Conservation (phyloP, 2,329 filamentous ascomycete genomes). For the Phyllosticta paracitricarpa region DNA sequence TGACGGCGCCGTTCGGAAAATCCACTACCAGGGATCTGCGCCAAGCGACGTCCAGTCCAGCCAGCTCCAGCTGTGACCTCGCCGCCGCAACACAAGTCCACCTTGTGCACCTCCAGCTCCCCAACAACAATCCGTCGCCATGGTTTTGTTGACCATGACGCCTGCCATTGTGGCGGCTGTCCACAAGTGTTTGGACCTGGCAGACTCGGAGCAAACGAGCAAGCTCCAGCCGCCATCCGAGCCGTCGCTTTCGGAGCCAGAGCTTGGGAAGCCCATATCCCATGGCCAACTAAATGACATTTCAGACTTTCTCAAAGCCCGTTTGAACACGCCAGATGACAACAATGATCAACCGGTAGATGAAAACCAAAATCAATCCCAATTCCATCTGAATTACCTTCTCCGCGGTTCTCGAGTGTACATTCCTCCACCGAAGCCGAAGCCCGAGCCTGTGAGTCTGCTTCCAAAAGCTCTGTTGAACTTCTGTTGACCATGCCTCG, state of each 20-base stretch:
- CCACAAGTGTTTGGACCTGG: constrained; percentile 20
- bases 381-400: constrained; percentile 50
- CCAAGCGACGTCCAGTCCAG: not conserved
- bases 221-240: constrained; percentile 28
- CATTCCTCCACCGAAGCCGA: constrained; percentile 62
- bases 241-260: constrained; percentile 41
- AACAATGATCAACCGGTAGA: constrained; percentile 17
- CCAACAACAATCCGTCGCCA: constrained; percentile 24
- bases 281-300: constrained; percentile 59
- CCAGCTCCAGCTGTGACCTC: not conserved
- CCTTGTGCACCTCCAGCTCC: not conserved
- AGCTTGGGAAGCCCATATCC: constrained; percentile 57
- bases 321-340: constrained; percentile 8
- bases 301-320: constrained; percentile 42
- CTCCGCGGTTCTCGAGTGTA: constrained; percentile 65
- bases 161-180: constrained; percentile 56
- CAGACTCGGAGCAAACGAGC: constrained; percentile 15
- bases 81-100: not conserved
- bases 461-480: not conserved
- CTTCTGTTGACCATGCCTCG: constrained; percentile 26
- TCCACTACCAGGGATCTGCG: constrained; percentile 7
- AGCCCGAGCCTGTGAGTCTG: constrained; percentile 59
- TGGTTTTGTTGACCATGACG: constrained; percentile 75
- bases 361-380: not conserved
- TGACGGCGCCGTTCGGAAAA: constrained; percentile 9